A percentile compares a stretch with the other conserved stretches of the same genome.
Conservation (phyloP, 208 protist species). For the Trypanosoma scelopori region DNA sequence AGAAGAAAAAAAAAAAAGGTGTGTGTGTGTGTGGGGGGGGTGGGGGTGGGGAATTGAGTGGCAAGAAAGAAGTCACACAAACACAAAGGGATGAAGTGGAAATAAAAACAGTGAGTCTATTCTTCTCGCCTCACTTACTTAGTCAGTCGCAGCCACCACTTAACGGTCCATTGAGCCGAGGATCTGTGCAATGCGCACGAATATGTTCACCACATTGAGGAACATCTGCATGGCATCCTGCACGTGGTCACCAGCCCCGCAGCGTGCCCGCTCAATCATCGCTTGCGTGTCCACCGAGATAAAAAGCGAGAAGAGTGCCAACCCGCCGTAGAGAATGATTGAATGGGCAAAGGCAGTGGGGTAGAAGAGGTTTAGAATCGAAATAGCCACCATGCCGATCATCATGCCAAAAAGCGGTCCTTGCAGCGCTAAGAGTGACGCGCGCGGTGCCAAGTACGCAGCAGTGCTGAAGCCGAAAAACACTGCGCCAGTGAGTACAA, state of each 20-base stretch:
- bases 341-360: conserved; percentile 78
- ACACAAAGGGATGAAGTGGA: background rate
- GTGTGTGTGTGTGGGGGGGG: too few species aligned
- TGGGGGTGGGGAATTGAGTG: too few species aligned
- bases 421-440: conserved; percentile 79
- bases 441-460: conserved; percentile 76
- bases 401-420: conserved; percentile 83
- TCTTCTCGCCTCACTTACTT: too few species aligned
- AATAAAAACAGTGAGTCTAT: background rate
- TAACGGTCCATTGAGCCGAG: conserved; percentile 50
- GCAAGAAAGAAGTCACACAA: background rate
- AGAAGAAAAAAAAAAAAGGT: conserved; percentile 21
- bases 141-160: background rate
- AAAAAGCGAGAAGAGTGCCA: conserved; percentile 86
- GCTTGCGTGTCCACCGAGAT: conserved; percentile 83
- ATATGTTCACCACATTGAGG: conserved; percentile 89
- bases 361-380: conserved; percentile 85
- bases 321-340: conserved; percentile 86
- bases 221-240: conserved; percentile 85
- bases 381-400: conserved; percentile 83
- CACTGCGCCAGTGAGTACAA: conserved; percentile 79
- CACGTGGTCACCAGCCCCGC: conserved; percentile 80
- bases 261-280: conserved; percentile 89
- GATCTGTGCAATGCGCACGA: conserved; percentile 86
- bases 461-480: conserved; percentile 88